phyloP scores from a whole-genome alignment of 2,329 filamentous ascomycete species.

The Pestalotiopsis sp. region DNA sequence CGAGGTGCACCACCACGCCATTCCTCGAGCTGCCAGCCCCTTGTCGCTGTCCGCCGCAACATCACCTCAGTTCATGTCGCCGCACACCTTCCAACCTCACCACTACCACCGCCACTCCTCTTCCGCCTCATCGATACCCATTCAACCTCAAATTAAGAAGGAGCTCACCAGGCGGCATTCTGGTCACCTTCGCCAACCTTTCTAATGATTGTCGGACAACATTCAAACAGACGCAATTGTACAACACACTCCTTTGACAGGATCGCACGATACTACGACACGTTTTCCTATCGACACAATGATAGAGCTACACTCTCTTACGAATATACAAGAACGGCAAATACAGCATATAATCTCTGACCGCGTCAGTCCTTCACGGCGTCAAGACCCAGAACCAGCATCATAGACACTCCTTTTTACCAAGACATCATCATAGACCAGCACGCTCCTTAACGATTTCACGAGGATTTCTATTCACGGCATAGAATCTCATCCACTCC shows the following conservation, averaged over 20 bases:
- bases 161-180: conserved; percentile 25
- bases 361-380: conserved; percentile 39
- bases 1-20: conserved; percentile 41
- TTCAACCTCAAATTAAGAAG: conserved; percentile 39
- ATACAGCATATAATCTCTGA: conserved; percentile 32
- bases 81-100: conserved; percentile 31
- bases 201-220: conserved; percentile 25
- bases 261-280: conserved; percentile 31
- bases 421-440: conserved; percentile 34
- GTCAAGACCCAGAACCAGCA: conserved; percentile 37
- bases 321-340: conserved; percentile 13
- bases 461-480: conserved; percentile 36
- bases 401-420: conserved; percentile 47
- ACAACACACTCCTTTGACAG: conserved; percentile 38
- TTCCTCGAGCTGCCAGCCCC: conserved; percentile 39
- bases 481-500: conserved; percentile 40
- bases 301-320: conserved; percentile 35
- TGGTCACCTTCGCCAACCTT: conserved; percentile 8
- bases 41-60: conserved; percentile 33
- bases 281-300: conserved; percentile 37
- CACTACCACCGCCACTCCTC: conserved; percentile 36
- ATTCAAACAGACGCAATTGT: conserved; percentile 36
- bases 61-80: conserved; percentile 35
- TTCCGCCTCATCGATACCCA: conserved; percentile 34
- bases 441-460: conserved; percentile 34